Evolutionary conservation across 192 early-diverging fungal genomes (phyloP), one percentile per base, ranked within the genome.

Genomic region (Spinellus fusiger): DNA sequence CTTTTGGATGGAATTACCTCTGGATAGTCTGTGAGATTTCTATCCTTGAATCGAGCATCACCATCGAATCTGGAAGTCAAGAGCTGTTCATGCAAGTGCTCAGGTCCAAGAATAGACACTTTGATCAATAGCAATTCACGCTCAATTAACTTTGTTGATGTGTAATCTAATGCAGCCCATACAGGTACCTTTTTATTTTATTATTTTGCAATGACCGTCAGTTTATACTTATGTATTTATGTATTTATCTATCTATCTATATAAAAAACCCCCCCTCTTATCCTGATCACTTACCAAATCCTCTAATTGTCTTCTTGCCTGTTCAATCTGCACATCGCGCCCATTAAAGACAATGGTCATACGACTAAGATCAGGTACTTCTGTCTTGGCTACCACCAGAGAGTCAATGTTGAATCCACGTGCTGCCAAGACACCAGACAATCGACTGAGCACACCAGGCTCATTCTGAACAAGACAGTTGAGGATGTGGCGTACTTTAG

Each of bases 391-490:
- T 8, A 95, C 96, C 8, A 98, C 94, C 40, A 98, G 77, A 50
- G 93, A 92, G 69, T 98, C 96, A 69, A 98, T 98, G 71, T 97
- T 98, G 77, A 97, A 95, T 0, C 94, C 93, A 48, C 96, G 78
- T 18, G 86, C 94, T 4, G 96, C 96, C 73, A 98, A 78, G 59
- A 94, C 91, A 20, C 90, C 96, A 62, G 82, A 87, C 4, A 91
- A 80, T 56, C 88, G 81, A 70, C 84, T 84, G 40, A 93, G 71
- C 22, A 91, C 90, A 50, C 89, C 89, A n/a, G 89, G 92, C 61
- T 93, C 92, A 74, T 94, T 90, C 62, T 89, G 87, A 56, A 95
- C 94, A 60, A 98, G 84, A 67, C 94, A 94, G 83, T 94, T 96
- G 38, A 98, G 85, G 62, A 95, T 83, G 68, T 98, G 96, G 31